Percentiles rank a stretch among this genome's conserved stretches.
These are phyloP conservation scores for Umbilicus rupestris DNA, from an alignment of 164 flowering plant species.

Conservation along the genomic window DNA sequence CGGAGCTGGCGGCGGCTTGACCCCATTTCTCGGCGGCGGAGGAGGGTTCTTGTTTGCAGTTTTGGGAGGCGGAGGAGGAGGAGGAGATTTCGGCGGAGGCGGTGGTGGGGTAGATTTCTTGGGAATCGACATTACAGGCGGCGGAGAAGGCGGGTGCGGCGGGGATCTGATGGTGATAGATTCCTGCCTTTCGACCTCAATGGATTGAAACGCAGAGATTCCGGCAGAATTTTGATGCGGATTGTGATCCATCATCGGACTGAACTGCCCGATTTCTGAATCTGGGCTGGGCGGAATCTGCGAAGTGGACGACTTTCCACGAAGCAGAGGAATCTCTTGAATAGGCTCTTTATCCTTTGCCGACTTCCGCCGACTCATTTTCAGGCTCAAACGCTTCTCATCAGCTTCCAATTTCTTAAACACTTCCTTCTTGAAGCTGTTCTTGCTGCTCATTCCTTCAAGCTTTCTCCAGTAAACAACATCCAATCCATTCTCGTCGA, in stretches of 20 bases:
- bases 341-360: slow-evolving; percentile 17
- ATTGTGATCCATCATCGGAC: background rate
- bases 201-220: background rate
- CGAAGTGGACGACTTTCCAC: slow-evolving; percentile 35
- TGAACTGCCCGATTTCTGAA: background rate
- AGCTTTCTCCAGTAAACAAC: slow-evolving; percentile 77
- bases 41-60: slow-evolving; percentile 18
- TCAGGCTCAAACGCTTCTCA: slow-evolving; percentile 6
- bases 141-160: slow-evolving; percentile 19
- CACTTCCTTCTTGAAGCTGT: slow-evolving; percentile 23
- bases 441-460: slow-evolving; percentile 20
- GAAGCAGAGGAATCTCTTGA: slow-evolving; percentile 45
- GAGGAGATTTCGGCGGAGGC: slow-evolving; percentile 2
- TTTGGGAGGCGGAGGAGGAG: slow-evolving; percentile 31
- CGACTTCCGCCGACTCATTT: slow-evolving; percentile 8
- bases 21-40: slow-evolving; percentile 17
- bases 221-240: background rate
- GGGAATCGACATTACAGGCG: slow-evolving; percentile 19
- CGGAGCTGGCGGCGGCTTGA: slow-evolving; percentile 12
- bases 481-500: slow-evolving; percentile 86
- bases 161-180: slow-evolving; percentile 18
- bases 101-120: slow-evolving; percentile 15
- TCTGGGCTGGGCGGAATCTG: slow-evolving; percentile 8
- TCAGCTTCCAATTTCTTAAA: slow-evolving; percentile 15
- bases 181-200: background rate